Evolutionary conservation across 2,329 filamentous ascomycete species (phyloP).

Genomic region (Diaporthe amygdali): DNA sequence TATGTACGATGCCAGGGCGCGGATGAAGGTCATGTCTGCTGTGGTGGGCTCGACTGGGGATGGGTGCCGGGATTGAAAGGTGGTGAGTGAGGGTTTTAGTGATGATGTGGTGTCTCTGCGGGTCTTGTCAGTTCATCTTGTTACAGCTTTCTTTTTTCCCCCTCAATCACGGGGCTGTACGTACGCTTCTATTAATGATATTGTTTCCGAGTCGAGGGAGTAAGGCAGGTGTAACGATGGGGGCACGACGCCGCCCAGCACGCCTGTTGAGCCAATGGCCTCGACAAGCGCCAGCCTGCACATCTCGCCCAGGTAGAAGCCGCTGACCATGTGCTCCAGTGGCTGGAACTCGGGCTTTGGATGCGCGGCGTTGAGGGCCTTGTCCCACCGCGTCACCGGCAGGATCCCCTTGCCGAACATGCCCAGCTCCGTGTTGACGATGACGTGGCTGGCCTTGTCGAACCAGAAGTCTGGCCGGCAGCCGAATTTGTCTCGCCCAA

Average conservation of each 20-base stretch:
- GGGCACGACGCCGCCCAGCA: constrained; percentile 63
- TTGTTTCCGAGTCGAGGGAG: constrained; percentile 64
- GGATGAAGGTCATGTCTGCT: constrained; percentile 57
- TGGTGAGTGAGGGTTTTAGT: constrained; percentile 48
- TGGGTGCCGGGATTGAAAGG: constrained; percentile 58
- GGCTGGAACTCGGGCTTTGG: constrained; percentile 65
- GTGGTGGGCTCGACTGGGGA: constrained; percentile 44
- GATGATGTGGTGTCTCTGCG: constrained; percentile 50
- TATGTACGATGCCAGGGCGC: constrained; percentile 58
- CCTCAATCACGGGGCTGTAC: constrained; percentile 36
- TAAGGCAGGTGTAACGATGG: constrained; percentile 57
- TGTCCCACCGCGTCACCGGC: constrained; percentile 67
- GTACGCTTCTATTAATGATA: constrained; percentile 64
- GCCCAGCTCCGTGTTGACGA: constrained; percentile 71
- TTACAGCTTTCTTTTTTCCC: neutral
- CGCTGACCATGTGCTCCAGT: constrained; percentile 66
- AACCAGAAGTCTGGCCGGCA: constrained; percentile 61
- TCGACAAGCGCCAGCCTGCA: constrained; percentile 63
- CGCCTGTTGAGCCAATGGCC: constrained; percentile 57
- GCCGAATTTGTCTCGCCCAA: constrained; percentile 63
- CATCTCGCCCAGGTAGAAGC: constrained; percentile 71
- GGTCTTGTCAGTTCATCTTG: constrained; percentile 6
- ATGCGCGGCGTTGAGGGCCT: constrained; percentile 55
- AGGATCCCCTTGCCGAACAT: constrained; percentile 69
- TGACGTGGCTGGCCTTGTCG: constrained; percentile 62